Evolutionary conservation across 176 grass and related monocot genomes (phyloP), one percentile per base, ranked within the genome.

Genomic region (Eragrostis nindensis): DNA sequence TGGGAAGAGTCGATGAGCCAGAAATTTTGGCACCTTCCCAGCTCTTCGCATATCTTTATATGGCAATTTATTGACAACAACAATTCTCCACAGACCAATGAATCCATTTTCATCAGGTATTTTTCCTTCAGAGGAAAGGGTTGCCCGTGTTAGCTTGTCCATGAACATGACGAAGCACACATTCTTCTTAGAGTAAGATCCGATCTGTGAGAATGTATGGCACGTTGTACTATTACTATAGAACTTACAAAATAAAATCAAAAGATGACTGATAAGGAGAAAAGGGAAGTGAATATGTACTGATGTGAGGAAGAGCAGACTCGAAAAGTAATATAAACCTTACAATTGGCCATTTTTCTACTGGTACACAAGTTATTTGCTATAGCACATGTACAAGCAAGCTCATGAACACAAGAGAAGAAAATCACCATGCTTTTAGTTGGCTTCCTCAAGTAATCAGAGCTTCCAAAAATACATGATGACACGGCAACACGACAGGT

Each of bases 151-250:
- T 92, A 87, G 83, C 76, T 88, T 84, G 85, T 98, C 95, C 80
- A 94, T 64, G 86, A 98, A 94, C 92, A 98, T 98, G 92, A 94
- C 52, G 88, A 98, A 94, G 90, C 92, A 98, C 65, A 92, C 92
- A 83, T 94, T 92, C 52, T 86, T 89, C 86, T 94, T 91, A 71
- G 92, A 77, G 62, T 92, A 98, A 70, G 85, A 66, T 40, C 84
- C 80, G 62, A 93, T 94, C 92, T 94, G 88, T 93, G 86, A 83
- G 82, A 94, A 64, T 76, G 80, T 70, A 74, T 80, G 52, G 26
- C 46, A 82, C 55, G 27, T 43, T 54, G 45, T 70, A 90, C 49
- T 30, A 50, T 49, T 69, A 75, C 63, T 43, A 66, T 65, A 46
- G 38, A 85, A 81, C 55, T 69, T 46, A 76, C 0, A 46, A 19